Base-by-base conservation (phyloP, 2,329 filamentous ascomycete genomes). In the Orbilia blumenaviensis region DNA sequence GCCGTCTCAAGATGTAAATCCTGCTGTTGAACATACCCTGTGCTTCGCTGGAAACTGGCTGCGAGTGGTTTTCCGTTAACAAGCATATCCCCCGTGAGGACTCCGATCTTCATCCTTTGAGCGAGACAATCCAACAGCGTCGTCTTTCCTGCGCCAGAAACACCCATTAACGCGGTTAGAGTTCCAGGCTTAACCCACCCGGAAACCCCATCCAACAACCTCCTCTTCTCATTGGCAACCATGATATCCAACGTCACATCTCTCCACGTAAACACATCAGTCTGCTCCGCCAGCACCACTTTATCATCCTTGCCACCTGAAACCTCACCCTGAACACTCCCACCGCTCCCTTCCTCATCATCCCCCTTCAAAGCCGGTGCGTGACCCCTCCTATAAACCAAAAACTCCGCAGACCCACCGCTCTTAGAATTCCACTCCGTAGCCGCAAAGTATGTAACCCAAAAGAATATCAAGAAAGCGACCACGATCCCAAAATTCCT, bases 351-450 rank as follows among this genome's bases (percentile, higher is more conserved):
- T 16, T 62, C 81, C 32, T 82, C 81, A 0, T 78, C 81, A 0
- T 78, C 78, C 21, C 78, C 80, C 18, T 63, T 78, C 10, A 78
- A 73, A 34, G 38, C 32, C 10, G 87, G 87, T 5, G 87, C 84
- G 58, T 86, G 84, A 1, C 88, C 87, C 3, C 86, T 84, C 38
- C 85, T 86, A 81, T 92, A 93, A 8, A 93, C 88, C 0, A 93
- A 86, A 0, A 89, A 87, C 80, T 93, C 91, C 0, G 89, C 90
- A 0, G 87, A 89, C 61, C 88, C 90, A 1, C 84, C 84, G 0
- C 87, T 88, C 0, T 87, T 84, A 0, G 89, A 89, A 81, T 91
- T 91, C 78, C 90, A 78, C 80, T 93, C 90, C 0, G 62, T 68
- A 7, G 64, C 75, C 8, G 50, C 50, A 60, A 78, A 77, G 36